A percentile compares a stretch with the other conserved stretches of the same genome.
Conservation (phyloP, 164 flowering plant genomes). For the Berberis vulgaris region DNA sequence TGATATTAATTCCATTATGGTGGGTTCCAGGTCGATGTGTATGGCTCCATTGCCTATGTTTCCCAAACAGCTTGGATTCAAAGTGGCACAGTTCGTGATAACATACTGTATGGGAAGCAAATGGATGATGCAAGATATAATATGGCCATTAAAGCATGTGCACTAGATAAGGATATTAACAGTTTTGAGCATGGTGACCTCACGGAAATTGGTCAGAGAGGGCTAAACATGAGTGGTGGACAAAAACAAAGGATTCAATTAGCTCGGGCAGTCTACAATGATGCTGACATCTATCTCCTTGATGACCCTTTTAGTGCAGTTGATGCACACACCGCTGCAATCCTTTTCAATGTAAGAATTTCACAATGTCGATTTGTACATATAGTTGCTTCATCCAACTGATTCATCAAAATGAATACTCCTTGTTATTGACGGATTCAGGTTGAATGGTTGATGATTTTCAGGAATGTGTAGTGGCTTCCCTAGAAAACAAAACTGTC, state of each 20-base stretch:
- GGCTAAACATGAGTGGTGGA: conserved; percentile 92
- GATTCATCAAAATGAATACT: too few species aligned
- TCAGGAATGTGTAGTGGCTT: conserved; percentile 77
- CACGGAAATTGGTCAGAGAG: conserved; percentile 92
- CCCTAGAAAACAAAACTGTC: conserved; percentile 57
- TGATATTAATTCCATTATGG: background rate
- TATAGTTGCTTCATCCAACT: too few species aligned
- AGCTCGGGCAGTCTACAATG: conserved; percentile 80
- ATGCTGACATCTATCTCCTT: conserved; percentile 82
- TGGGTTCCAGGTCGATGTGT: conserved; percentile 43
- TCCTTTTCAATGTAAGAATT: conserved; percentile 56
- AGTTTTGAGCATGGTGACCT: conserved; percentile 70
- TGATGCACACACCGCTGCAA: conserved; percentile 86
- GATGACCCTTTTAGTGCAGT: conserved; percentile 97
- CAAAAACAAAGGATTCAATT: conserved; percentile 94
- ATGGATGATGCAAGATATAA: conserved; percentile 56
- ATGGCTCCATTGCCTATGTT: conserved; percentile 73
- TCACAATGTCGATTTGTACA: too few species aligned
- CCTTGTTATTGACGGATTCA: background rate
- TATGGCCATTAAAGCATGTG: conserved; percentile 54
- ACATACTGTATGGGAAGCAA: conserved; percentile 66
- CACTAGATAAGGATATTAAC: conserved; percentile 68
- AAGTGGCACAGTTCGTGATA: conserved; percentile 79
- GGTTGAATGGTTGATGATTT: conserved; percentile 1
- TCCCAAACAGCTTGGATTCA: conserved; percentile 89